These are phyloP conservation scores for Kondoa malvinella DNA, from an alignment of 768 basidiomycete genomes.

Conservation along the genomic window DNA sequence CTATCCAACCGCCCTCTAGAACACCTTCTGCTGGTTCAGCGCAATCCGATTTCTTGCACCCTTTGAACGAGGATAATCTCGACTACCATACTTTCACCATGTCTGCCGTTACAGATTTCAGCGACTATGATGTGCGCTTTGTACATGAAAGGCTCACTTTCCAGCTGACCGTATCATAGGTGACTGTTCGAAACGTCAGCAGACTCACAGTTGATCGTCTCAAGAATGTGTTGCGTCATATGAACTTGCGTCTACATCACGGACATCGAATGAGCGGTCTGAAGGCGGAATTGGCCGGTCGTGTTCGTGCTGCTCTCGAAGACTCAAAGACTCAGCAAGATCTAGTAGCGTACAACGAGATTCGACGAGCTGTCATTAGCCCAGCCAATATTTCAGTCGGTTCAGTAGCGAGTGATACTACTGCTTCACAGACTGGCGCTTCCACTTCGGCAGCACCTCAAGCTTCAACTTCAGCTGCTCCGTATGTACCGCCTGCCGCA, in stretches of 20 bases:
- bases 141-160: background rate
- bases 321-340: too few species aligned
- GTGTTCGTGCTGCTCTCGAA: background rate
- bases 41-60: background rate
- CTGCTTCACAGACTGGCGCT: background rate
- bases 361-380: background rate
- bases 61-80: background rate
- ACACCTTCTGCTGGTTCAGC: background rate
- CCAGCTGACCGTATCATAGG: background rate
- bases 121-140: background rate
- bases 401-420: background rate
- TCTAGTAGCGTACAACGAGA: background rate
- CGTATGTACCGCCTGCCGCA: background rate
- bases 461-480: background rate
- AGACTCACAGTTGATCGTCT: conserved; percentile 21
- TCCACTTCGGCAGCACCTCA: background rate
- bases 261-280: conserved; percentile 10
- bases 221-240: conserved; percentile 7
- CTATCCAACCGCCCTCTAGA: background rate
- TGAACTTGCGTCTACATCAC: background rate
- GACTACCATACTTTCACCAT: background rate
- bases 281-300: conserved; percentile 8
- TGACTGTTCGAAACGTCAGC: background rate
- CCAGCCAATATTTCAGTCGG: background rate
- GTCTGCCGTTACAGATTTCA: background rate